Evolutionary conservation across 768 basidiomycete species (phyloP), one percentile per base, ranked within the genome.

Genomic region (Xanthoconium purpureum): DNA sequence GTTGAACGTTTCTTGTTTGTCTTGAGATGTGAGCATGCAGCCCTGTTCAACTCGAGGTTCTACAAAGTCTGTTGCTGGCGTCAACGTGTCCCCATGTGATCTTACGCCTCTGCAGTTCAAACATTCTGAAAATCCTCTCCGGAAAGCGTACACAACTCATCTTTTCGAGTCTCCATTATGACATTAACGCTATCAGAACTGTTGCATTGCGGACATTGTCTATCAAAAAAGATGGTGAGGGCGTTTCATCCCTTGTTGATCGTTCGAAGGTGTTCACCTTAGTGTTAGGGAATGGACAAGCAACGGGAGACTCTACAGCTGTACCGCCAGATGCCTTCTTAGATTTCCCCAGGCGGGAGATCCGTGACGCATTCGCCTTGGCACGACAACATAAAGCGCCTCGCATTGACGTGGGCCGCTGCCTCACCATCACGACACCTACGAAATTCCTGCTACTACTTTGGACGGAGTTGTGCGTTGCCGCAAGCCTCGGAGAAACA

Each of bases 21-120:
- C 36, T 33, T 45, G 29, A 50, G 0, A 56, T 38, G 45, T 42
- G 37, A 46, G 46, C 40, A 15, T 18, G 24, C 54, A 88, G 87
- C 9, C 73, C 78, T 0, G 67, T 75, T 39, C 84, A 84, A 63
- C 72, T 88, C 10, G 85, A 87, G 49, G 81, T 88, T 53, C 71
- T 92, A 7, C 86, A 87, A 63, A 82, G 76, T 3, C 72, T 92
- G 29, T 63, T 91, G n/a, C 69, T 83, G 32, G 87, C 88, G 0
- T 66, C 81, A 7, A 77, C 79, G 2, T 88, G 87, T 63, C 89
- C 89, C 2, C 80, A 75, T 20, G 78, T 85, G 7, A 84, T 91
- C n/a, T 71, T 84, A 10, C 76, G 79, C 18, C 76, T 91, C 8
- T 87, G 85, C 57, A 83, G 84, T 47, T 75, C 80, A 4, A 76